phyloP scores from a whole-genome alignment of 2,329 filamentous ascomycete species.

The Pseudogymnoascus sp. region DNA sequence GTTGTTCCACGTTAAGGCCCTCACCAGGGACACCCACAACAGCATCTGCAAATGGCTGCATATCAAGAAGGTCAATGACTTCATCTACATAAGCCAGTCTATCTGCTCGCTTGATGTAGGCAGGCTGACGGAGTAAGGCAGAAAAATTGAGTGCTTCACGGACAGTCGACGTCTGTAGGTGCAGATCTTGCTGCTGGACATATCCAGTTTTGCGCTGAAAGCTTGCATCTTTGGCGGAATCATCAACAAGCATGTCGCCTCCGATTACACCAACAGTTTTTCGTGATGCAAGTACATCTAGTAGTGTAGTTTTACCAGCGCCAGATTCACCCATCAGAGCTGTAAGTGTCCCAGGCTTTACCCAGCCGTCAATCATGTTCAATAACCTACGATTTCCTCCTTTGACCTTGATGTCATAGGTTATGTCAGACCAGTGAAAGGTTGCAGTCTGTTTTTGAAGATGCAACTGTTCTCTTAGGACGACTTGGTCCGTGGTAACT shows the following conservation, averaged over 20 bases:
- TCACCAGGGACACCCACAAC: constrained; percentile 56
- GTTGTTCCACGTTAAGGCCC: constrained; percentile 53
- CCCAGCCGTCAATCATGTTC: constrained; percentile 74
- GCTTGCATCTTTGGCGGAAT: constrained; percentile 60
- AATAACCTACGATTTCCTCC: constrained; percentile 59
- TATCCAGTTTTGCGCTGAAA: constrained; percentile 74
- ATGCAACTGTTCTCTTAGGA: constrained; percentile 57
- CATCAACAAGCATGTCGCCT: constrained; percentile 67
- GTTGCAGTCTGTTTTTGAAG: constrained; percentile 65
- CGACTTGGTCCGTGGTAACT: constrained; percentile 32
- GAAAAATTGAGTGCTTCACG: constrained; percentile 83
- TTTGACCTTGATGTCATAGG: constrained; percentile 57
- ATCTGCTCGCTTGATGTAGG: constrained; percentile 59
- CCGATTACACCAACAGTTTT: constrained; percentile 82
- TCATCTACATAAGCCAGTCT: constrained; percentile 84
- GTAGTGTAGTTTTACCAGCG: constrained; percentile 79
- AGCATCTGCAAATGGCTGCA: constrained; percentile 58
- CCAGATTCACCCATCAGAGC: constrained; percentile 55
- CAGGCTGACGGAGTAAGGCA: constrained; percentile 79
- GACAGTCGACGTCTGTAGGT: constrained; percentile 74
- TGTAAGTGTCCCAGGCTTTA: constrained; percentile 61
- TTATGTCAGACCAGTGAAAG: constrained; percentile 67
- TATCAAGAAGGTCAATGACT: constrained; percentile 54
- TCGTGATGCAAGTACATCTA: constrained; percentile 77
- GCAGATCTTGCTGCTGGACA: constrained; percentile 85